Evolutionary conservation across 495 filamentous ascomycete species (phyloP).

Genomic region (Daldinia concentrica): DNA sequence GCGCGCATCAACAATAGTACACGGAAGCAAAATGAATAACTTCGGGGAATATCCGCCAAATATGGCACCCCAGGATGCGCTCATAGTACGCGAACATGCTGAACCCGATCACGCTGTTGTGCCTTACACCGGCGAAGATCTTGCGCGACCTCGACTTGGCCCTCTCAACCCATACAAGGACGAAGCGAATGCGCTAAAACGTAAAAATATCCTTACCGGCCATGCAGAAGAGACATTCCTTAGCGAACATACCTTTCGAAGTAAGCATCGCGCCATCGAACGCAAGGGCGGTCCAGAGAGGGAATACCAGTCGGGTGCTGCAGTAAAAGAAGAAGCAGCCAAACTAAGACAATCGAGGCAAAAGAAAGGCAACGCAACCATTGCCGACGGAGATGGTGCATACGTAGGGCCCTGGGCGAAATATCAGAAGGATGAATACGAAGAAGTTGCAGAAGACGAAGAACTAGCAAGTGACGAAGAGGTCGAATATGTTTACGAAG

Average conservation of each 20-base stretch:
- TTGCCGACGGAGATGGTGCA: conserved; percentile 84
- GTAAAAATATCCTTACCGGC: conserved; percentile 92
- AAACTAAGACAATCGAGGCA: conserved; percentile 76
- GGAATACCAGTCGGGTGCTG: conserved; percentile 49
- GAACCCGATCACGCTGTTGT: conserved; percentile 65
- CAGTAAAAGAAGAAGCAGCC: conserved; percentile 73
- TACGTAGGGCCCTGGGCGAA: conserved; percentile 96
- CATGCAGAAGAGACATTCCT: conserved; percentile 87
- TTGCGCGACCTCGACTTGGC: conserved; percentile 73
- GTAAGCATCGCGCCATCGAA: conserved; percentile 81
- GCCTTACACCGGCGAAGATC: conserved; percentile 72
- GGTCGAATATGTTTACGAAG: conserved; percentile 74
- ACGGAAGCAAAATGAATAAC: conserved; percentile 58
- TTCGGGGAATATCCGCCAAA: conserved; percentile 66
- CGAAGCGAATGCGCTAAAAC: conserved; percentile 67
- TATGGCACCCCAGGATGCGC: conserved; percentile 64
- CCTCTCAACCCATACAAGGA: conserved; percentile 84
- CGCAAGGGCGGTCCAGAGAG: conserved; percentile 55
- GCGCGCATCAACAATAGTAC: conserved; percentile 6
- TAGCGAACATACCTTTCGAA: conserved; percentile 86
- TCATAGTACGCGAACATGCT: conserved; percentile 61
- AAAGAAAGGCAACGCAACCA: conserved; percentile 79
- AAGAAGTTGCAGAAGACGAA: conserved; percentile 64
- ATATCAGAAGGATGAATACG: conserved; percentile 73
- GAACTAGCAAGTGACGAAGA: conserved; percentile 81